phyloP scores from a whole-genome alignment of 2,329 filamentous ascomycete genomes.

The Xylariaceae sp. region DNA sequence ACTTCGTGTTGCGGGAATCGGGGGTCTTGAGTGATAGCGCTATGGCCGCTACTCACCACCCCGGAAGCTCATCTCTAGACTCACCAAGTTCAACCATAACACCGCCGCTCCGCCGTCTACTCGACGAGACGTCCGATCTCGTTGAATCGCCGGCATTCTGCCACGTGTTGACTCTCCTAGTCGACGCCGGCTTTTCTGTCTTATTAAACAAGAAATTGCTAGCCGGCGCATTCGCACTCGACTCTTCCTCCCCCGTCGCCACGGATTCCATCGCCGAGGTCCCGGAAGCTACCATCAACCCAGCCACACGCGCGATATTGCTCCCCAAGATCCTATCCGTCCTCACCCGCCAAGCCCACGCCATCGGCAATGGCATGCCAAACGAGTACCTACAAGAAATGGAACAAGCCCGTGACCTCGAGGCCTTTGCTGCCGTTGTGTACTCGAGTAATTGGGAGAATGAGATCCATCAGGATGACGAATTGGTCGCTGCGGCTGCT shows the following conservation, averaged over 20 bases:
- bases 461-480: constrained; percentile 50
- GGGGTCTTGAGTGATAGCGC: constrained; percentile 60
- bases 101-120: constrained; percentile 67
- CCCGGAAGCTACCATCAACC: constrained; percentile 1
- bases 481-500: constrained; percentile 22
- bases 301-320: constrained; percentile 34
- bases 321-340: constrained; percentile 87
- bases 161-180: constrained; percentile 76
- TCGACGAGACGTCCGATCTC: constrained; percentile 93
- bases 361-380: constrained; percentile 72
- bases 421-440: constrained; percentile 80
- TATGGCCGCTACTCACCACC: constrained; percentile 31
- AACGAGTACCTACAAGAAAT: constrained; percentile 69
- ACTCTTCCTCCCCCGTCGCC: constrained; percentile 11
- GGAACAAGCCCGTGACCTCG: constrained; percentile 69
- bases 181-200: constrained; percentile 80
- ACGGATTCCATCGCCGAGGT: constrained; percentile 32
- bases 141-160: constrained; percentile 90
- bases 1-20: constrained; percentile 77
- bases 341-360: constrained; percentile 83
- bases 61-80: constrained; percentile 15
- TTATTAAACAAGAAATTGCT: constrained; percentile 80
- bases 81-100: constrained; percentile 33
- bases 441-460: constrained; percentile 79
- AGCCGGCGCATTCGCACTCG: constrained; percentile 61